Base-by-base conservation (phyloP, 2,329 filamentous ascomycete genomes). In the Exserohilum rostratum region DNA sequence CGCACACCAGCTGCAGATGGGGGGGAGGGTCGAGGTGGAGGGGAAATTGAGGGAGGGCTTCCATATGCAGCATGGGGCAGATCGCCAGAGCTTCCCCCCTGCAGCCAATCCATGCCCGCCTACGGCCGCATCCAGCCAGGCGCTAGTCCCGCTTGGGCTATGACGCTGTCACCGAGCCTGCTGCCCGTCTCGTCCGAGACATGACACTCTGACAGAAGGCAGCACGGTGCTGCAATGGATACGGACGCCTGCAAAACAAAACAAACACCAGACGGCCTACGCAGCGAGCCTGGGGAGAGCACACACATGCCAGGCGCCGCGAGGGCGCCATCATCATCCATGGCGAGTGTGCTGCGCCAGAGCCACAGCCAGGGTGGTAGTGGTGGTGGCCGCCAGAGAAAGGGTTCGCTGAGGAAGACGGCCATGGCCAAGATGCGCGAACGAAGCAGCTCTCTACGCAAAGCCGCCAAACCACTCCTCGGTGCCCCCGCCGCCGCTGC, bases 331-430 rank as follows among this genome's bases (percentile, higher is more conserved):
- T 61, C 54, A 60, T 60, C 62, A 17, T 60, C 69, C 40, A 61
- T 72, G 40, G 65, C 64, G 18, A 66, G 60, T 53, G 79, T 78
- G 22, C 70, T 82, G 46, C 82, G 65, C 51, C 79, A 82, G 54
- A 83, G 71, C 51, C 79, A 82, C 54, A 83, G 71, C 50, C 80
- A 81, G 71, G 68, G 31, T 15, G n/a, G n/a, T n/a, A n/a, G n/a
- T n/a, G n/a, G n/a, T n/a, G n/a, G n/a, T n/a, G 44, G 66, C 29
- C 82, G 91, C 50, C 87, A 87, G 66, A 85, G 93, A 55, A 90
- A 90, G 71, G 92, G 91, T 3, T 96, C 93, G 10, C 80, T 97
- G 72, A 85, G 93, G 55, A 96, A 96, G 76, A 91, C 90, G 10
- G 92, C 91, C 22, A 80, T 96, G 44, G 89, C 89, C 58, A 88